Conservation (phyloP, 176 grass and related monocot genomes). For the Juncus inflexus region DNA sequence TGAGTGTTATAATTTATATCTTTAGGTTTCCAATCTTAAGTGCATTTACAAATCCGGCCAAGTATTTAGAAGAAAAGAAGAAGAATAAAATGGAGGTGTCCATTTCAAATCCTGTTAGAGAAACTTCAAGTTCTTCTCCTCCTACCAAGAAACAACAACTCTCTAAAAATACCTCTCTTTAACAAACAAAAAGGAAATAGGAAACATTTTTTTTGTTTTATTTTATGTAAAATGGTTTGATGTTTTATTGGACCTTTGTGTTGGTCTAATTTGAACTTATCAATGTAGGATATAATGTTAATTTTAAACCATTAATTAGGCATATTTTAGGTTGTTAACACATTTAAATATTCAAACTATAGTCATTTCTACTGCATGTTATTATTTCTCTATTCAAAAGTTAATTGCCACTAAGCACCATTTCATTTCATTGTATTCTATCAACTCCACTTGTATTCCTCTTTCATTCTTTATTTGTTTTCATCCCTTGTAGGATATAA, state of each 20-base stretch:
- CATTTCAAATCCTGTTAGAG: slow-evolving; percentile 31
- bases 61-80: slow-evolving; percentile 33
- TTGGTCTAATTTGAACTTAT: slow-evolving; percentile 8
- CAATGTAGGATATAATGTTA: too few species aligned
- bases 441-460: too few species aligned
- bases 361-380: too few species aligned
- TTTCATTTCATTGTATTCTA: too few species aligned
- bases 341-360: too few species aligned
- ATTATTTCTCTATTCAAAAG: too few species aligned
- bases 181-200: neutral
- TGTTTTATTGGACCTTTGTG: neutral
- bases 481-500: too few species aligned
- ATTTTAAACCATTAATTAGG: too few species aligned
- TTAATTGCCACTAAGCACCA: too few species aligned
- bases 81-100: slow-evolving; percentile 37
- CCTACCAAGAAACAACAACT: slow-evolving; percentile 41
- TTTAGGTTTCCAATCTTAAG: slow-evolving; percentile 64
- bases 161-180: slow-evolving; percentile 48
- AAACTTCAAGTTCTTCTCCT: slow-evolving; percentile 46
- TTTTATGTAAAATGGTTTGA: slow-evolving; percentile 6
- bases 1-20: neutral
- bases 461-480: too few species aligned
- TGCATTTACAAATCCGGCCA: slow-evolving; percentile 44
- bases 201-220: slow-evolving; percentile 6
- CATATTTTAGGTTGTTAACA: too few species aligned